Base-by-base conservation (phyloP, 768 basidiomycete species). In the Tylopilus sp. region DNA sequence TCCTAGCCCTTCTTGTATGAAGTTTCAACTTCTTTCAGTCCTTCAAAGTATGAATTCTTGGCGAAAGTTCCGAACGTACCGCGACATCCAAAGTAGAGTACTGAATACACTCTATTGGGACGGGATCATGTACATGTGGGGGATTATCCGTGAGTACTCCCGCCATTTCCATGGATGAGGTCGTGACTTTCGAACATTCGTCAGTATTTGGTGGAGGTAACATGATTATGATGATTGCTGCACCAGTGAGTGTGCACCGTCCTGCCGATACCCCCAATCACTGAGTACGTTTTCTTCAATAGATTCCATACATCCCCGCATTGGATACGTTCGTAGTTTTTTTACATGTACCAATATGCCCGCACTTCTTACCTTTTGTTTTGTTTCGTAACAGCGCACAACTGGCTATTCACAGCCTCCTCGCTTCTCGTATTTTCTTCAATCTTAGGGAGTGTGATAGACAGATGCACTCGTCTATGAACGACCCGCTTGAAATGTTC, bases 51-150 rank as follows among this genome's bases (percentile, higher is more conserved):
- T 66, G 60, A 60, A 37, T 53, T 31, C 58, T 5, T 67, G 62
- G 65, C 57, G 50, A 31, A 62, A 54, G 40, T 62, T 66, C 30
- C 34, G 54, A 46, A 57, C 54, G 9, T 66, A 67, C 37, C 63
- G 65, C 21, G 9, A 50, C 21, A 0, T 57, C 12, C 45, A 10
- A 8, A 65, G 63, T 46, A 52, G 45, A 31, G 12, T 50, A 4
- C 30, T 67, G 43, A 63, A 48, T 38, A 67, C 60, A 16, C 42
- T 65, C 3, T 66, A 66, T 40, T 58, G 62, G 63, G 66, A 63
- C 4, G 65, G 65, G 12, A 64, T 67, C 37, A 17, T 56, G 45
- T 66, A 67, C n/a, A 66, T 66, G 63, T 52, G 46, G 40, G 55
- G 60, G 38, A 33, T 60, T 14, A 67, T 64, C 17, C 3, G 64